Conservation (phyloP, 345 rosid genomes). For the Linum trigynum region DNA sequence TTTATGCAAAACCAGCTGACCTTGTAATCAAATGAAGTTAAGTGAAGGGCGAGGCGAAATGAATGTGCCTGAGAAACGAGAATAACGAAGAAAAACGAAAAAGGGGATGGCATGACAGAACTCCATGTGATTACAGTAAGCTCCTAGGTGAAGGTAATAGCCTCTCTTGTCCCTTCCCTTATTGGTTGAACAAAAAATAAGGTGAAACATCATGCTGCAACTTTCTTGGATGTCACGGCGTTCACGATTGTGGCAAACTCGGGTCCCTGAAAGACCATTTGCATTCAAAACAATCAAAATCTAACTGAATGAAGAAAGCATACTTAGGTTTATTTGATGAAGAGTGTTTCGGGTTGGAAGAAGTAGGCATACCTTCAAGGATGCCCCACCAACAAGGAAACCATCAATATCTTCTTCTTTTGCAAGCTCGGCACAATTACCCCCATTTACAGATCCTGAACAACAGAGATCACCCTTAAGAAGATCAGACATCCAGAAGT, state of each 20-base stretch:
- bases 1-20: too few species aligned
- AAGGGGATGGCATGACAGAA: slow-evolving; percentile 12
- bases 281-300: neutral
- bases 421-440: slow-evolving; percentile 85
- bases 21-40: too few species aligned
- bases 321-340: neutral
- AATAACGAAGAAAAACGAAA: neutral
- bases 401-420: slow-evolving; percentile 97
- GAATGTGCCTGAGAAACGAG: too few species aligned
- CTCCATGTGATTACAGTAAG: slow-evolving; percentile 5
- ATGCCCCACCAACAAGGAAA: slow-evolving; percentile 97
- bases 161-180: slow-evolving; percentile 9
- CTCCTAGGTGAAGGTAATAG: slow-evolving; percentile 14
- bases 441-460: slow-evolving; percentile 89
- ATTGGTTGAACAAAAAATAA: neutral
- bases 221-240: slow-evolving; percentile 80
- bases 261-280: slow-evolving; percentile 54
- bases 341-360: neutral
- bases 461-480: too few species aligned
- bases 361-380: slow-evolving; percentile 58
- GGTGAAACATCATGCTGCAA: slow-evolving; percentile 47
- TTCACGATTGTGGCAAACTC: slow-evolving; percentile 93
- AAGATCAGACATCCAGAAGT: neutral
- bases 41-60: too few species aligned
- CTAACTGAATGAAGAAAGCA: neutral